Evolutionary conservation across 768 basidiomycete species (phyloP).

Genomic region (Agrocybe pediades): DNA sequence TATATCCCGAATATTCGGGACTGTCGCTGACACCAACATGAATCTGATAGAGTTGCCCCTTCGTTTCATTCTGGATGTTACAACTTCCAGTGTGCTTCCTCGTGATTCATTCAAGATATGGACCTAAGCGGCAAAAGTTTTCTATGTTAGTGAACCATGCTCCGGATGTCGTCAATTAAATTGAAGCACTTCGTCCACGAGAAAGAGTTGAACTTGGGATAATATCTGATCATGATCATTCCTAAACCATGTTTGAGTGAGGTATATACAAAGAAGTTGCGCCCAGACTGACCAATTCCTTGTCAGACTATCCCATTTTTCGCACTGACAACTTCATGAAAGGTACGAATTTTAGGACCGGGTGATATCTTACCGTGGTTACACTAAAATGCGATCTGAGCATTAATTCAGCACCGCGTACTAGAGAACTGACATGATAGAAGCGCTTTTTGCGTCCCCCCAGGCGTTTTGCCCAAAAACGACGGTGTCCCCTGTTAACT

Average conservation of each 20-base stretch:
- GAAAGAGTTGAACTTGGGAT: slow-evolving; percentile 73
- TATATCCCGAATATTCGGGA: slow-evolving; percentile 91
- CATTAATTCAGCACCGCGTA: not conserved
- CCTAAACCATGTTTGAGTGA: slow-evolving; percentile 30
- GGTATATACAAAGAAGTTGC: not conserved
- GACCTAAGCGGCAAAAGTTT: slow-evolving; percentile 49
- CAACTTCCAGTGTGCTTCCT: slow-evolving; percentile 91
- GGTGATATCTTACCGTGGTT: slow-evolving; percentile 61
- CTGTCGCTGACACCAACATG: slow-evolving; percentile 89
- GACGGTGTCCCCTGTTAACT: slow-evolving; percentile 91
- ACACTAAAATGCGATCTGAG: slow-evolving; percentile 44
- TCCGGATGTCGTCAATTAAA: too few species aligned
- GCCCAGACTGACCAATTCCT: slow-evolving; percentile 66
- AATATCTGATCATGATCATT: slow-evolving; percentile 65
- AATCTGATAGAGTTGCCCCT: slow-evolving; percentile 75
- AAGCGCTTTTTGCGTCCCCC: slow-evolving; percentile 73
- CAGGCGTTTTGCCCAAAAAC: slow-evolving; percentile 63
- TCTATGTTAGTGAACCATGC: too few species aligned
- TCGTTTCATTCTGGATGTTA: slow-evolving; percentile 91
- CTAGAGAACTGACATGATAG: slow-evolving; percentile 65
- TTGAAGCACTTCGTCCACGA: slow-evolving; percentile 98
- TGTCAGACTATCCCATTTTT: slow-evolving; percentile 97
- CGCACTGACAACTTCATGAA: slow-evolving; percentile 52
- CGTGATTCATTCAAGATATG: slow-evolving; percentile 90
- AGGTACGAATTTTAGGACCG: not conserved